Conservation (phyloP, 495 filamentous ascomycete species). For the Monascus purpureus region DNA sequence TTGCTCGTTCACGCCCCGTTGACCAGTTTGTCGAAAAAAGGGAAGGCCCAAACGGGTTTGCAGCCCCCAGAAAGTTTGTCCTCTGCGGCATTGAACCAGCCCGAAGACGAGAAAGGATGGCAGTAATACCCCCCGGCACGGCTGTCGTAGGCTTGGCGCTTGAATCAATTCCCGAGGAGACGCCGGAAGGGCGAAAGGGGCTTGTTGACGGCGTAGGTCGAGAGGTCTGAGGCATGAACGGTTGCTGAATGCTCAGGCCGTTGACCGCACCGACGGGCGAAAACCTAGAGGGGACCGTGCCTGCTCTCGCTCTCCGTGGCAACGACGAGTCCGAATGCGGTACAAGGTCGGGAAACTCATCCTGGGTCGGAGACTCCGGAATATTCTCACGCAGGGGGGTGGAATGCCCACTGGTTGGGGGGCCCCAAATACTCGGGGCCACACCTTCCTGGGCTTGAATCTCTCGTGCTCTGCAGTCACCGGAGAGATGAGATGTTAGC, state of each 20-base stretch:
- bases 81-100: conserved; percentile 94
- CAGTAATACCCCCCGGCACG: conserved; percentile 38
- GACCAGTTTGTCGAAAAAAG: conserved; percentile 82
- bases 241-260: conserved; percentile 45
- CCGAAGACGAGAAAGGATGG: conserved; percentile 72
- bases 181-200: conserved; percentile 71
- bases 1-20: conserved; percentile 58
- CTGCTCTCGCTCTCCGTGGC: conserved; percentile 67
- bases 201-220: conserved; percentile 83
- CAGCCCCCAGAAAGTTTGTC: conserved; percentile 43
- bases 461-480: conserved; percentile 59
- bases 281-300: conserved; percentile 93
- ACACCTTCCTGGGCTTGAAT: conserved; percentile 95
- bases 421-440: conserved; percentile 80
- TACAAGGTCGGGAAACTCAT: conserved; percentile 85
- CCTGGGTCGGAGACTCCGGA: conserved; percentile 86
- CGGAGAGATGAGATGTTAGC: background rate
- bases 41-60: conserved; percentile 74
- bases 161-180: conserved; percentile 55
- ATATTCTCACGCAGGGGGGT: conserved; percentile 95
- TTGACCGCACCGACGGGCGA: conserved; percentile 52
- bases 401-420: conserved; percentile 87
- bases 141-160: conserved; percentile 31
- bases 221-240: conserved; percentile 65
- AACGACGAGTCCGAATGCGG: conserved; percentile 45